phyloP scores from a whole-genome alignment of 345 rosid species.

The Odontarrhena argentea region DNA sequence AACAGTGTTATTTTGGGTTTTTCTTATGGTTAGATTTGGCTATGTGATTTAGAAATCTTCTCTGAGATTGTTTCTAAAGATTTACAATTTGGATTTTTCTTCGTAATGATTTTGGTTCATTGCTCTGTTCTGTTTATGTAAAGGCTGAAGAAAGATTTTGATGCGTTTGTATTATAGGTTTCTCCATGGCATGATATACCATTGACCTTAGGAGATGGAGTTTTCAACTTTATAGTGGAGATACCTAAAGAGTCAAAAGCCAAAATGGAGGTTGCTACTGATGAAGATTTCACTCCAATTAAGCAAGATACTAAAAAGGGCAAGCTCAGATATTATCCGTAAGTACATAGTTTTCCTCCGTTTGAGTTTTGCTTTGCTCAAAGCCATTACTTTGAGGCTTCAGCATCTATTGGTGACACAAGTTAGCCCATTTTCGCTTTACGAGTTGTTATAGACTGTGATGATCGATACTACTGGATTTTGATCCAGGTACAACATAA shows the following conservation, averaged over 20 bases:
- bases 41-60: not conserved
- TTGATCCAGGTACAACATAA: slow-evolving; percentile 71
- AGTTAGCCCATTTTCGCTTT: not conserved
- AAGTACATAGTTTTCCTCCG: slow-evolving; percentile 11
- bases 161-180: slow-evolving; percentile 48
- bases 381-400: not conserved
- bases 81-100: not conserved
- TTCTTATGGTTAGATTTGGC: not conserved
- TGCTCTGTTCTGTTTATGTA: not conserved
- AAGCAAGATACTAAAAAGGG: slow-evolving; percentile 67
- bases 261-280: slow-evolving; percentile 98
- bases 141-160: not conserved
- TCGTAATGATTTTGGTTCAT: slow-evolving; percentile 12
- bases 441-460: not conserved
- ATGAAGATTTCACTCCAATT: slow-evolving; percentile 85
- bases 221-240: slow-evolving; percentile 80
- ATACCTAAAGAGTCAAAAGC: slow-evolving; percentile 94
- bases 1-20: not conserved
- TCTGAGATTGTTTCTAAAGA: not conserved
- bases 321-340: slow-evolving; percentile 47
- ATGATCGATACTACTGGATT: not conserved
- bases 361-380: not conserved
- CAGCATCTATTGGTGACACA: slow-evolving; percentile 17
- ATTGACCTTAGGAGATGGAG: slow-evolving; percentile 76
- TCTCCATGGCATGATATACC: slow-evolving; percentile 99